These are phyloP conservation scores for Calocybe indica DNA, from an alignment of 768 basidiomycete genomes.

Conservation along the genomic window DNA sequence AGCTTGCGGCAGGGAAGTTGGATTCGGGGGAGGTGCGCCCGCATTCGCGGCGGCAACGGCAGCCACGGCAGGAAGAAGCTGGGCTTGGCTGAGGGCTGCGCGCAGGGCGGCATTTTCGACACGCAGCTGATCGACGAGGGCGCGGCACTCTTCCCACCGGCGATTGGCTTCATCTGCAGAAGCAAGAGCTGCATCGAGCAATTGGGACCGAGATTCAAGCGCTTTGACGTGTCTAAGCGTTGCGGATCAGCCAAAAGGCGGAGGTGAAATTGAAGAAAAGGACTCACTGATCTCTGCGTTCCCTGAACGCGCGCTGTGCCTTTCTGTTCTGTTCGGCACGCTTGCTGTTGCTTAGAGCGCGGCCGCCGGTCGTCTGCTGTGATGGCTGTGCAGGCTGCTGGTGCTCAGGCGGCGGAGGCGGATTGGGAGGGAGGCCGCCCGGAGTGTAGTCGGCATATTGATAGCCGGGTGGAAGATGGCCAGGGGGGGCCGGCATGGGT, in stretches of 20 bases:
- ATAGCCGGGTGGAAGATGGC: conserved; percentile 41
- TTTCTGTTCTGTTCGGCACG: conserved; percentile 94
- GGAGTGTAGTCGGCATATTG: conserved; percentile 51
- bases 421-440: conserved; percentile 37
- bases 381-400: conserved; percentile 23
- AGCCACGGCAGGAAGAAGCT: conserved; percentile 27
- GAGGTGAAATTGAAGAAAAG: conserved; percentile 4
- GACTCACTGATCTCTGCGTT: conserved; percentile 83
- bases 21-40: neutral
- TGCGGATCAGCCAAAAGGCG: conserved; percentile 5
- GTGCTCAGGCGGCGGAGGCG: conserved; percentile 21
- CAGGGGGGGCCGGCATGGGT: conserved; percentile 39
- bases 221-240: conserved; percentile 73
- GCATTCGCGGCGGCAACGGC: conserved; percentile 3
- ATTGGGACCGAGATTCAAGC: conserved; percentile 78
- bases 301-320: conserved; percentile 87
- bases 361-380: conserved; percentile 26
- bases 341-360: conserved; percentile 73
- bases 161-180: conserved; percentile 86
- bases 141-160: conserved; percentile 88
- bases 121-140: conserved; percentile 81
- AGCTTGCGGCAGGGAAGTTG: conserved; percentile 9
- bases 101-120: conserved; percentile 78
- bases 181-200: conserved; percentile 80
- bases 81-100: conserved; percentile 54